These are phyloP conservation scores for Thermothelomyces thermophilus DNA, from an alignment of 2,329 filamentous ascomycete species.

Conservation along the genomic window DNA sequence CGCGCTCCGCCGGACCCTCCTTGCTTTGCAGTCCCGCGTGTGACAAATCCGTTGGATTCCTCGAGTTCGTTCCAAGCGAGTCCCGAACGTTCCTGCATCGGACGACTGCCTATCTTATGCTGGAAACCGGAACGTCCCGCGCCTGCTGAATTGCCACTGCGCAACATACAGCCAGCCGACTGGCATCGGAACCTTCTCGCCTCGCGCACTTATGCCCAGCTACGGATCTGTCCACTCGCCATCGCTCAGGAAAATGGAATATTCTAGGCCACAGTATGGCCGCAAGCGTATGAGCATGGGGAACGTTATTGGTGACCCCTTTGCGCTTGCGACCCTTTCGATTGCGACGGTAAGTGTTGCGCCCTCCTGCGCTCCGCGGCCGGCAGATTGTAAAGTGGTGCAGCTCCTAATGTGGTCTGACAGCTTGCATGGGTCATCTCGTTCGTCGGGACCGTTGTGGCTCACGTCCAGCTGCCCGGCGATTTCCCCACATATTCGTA, in stretches of 20 bases:
- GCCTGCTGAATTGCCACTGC: constrained; percentile 22
- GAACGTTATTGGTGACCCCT: constrained; percentile 93
- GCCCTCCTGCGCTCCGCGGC: no score
- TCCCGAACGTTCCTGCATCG: constrained; percentile 9
- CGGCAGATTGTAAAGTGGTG: not conserved
- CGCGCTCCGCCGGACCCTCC: constrained; percentile 8
- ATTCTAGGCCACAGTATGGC: constrained; percentile 51
- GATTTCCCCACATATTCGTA: constrained; percentile 80
- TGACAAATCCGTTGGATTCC: constrained; percentile 1
- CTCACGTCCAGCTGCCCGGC: constrained; percentile 44
- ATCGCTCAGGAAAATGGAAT: constrained; percentile 76
- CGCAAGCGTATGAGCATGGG: constrained; percentile 64
- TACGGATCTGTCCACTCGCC: constrained; percentile 69
- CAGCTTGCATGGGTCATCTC: constrained; percentile 94
- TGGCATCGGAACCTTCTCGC: no score
- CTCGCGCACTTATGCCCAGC: constrained; percentile 56
- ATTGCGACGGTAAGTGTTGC: constrained; percentile 72
- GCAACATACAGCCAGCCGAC: not conserved
- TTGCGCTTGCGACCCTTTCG: constrained; percentile 88
- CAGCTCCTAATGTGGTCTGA: constrained; percentile 9
- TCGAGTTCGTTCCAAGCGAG: not conserved
- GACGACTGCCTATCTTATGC: constrained; percentile 10
- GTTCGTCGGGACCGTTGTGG: constrained; percentile 79
- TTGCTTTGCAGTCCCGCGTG: constrained; percentile 8
- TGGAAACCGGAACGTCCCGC: constrained; percentile 12